A percentile compares a stretch with the other conserved stretches of the same genome.
Conservation (phyloP, 345 rosid genomes). For the Bruguiera parviflora region DNA sequence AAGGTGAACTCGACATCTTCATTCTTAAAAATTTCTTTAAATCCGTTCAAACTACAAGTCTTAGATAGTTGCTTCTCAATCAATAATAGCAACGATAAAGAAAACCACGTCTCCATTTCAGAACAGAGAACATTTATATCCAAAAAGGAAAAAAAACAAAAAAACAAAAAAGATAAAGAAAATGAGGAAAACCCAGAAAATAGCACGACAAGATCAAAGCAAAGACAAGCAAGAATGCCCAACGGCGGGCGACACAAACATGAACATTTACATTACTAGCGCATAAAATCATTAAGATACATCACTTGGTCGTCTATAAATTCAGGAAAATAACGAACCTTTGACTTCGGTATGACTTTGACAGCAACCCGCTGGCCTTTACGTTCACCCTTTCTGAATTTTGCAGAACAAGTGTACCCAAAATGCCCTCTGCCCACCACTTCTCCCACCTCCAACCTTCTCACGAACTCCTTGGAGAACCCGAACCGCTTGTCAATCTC, state of each 20-base stretch:
- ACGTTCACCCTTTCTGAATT: conserved; percentile 79
- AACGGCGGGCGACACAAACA: too few species aligned
- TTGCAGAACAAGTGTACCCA: conserved; percentile 94
- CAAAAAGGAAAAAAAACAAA: too few species aligned
- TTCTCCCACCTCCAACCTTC: conserved; percentile 63
- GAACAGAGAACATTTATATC: background rate
- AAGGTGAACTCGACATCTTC: conserved; percentile 3
- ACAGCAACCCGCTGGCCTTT: conserved; percentile 90
- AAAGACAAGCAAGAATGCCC: too few species aligned
- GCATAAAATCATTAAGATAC: too few species aligned
- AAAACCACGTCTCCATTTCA: background rate
- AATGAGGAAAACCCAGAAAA: too few species aligned
- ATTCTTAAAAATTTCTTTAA: conserved; percentile 1
- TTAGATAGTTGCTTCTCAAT: background rate
- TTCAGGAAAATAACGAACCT: conserved; percentile 42
- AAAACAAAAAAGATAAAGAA: too few species aligned
- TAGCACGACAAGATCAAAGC: too few species aligned
- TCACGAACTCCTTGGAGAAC: conserved; percentile 67
- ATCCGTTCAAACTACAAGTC: conserved; percentile 10
- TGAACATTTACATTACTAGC: too few species aligned
- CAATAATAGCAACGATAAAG: background rate
- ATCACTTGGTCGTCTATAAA: too few species aligned
- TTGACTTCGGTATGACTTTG: conserved; percentile 87
- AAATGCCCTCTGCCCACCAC: conserved; percentile 98
- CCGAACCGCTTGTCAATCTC: conserved; percentile 91